Evolutionary conservation across 2,329 filamentous ascomycete species (phyloP).

Genomic region (Fusarium avenaceum): DNA sequence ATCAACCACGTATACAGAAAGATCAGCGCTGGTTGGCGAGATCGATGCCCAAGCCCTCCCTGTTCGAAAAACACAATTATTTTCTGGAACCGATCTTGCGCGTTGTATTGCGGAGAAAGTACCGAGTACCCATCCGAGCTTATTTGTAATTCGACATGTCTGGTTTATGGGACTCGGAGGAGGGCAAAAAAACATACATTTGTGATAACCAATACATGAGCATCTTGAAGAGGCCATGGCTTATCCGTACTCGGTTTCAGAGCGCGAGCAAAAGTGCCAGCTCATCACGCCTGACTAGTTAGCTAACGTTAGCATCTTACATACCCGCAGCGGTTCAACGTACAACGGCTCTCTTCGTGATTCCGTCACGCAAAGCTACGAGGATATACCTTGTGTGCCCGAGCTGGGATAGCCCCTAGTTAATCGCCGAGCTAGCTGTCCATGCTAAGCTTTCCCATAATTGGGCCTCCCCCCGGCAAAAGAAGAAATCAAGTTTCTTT

Average conservation of each 20-base stretch:
- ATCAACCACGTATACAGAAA: constrained; percentile 11
- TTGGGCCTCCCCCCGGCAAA: constrained; percentile 1
- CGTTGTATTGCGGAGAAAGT: constrained; percentile 13
- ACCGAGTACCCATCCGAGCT: not conserved
- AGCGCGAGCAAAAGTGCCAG: constrained; percentile 27
- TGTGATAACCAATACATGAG: constrained; percentile 37
- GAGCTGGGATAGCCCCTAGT: constrained; percentile 39
- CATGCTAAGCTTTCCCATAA: constrained; percentile 39
- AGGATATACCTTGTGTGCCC: constrained; percentile 29
- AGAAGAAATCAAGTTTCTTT: constrained; percentile 44
- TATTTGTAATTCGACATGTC: constrained; percentile 2
- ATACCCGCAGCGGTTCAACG: constrained; percentile 13
- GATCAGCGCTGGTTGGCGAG: constrained; percentile 33
- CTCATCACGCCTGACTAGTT: constrained; percentile 33
- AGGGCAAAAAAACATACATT: constrained; percentile 7
- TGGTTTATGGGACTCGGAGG: constrained; percentile 2
- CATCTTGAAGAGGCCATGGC: constrained; percentile 12
- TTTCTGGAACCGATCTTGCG: constrained; percentile 6
- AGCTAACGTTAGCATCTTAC: not conserved
- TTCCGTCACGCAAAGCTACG: constrained; percentile 26
- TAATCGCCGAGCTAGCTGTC: constrained; percentile 31
- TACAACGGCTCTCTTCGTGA: constrained; percentile 12
- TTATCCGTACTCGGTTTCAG: not conserved
- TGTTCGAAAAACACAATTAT: constrained; percentile 10
- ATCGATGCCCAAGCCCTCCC: constrained; percentile 31